phyloP scores from a whole-genome alignment of 192 early-diverging fungal genomes.

The Chytriomyces sp. region DNA sequence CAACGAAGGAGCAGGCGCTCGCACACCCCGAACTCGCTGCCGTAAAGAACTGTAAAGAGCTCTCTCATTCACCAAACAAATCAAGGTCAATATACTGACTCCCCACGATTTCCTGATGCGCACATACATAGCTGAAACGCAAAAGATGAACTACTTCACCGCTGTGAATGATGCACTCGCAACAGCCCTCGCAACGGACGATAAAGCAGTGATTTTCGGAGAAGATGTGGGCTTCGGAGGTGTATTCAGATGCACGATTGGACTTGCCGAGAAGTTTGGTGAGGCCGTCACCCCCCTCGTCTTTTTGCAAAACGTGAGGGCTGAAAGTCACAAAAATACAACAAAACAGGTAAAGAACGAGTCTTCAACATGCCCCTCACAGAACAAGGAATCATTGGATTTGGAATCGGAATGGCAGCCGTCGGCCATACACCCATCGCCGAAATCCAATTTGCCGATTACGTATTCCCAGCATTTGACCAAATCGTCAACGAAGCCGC shows the following conservation, averaged over 20 bases:
- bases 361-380: constrained; percentile 56
- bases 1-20: constrained; percentile 74
- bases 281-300: background rate
- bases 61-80: too few relatives aligned
- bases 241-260: constrained; percentile 93
- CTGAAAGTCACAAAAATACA: background rate
- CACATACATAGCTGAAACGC: constrained; percentile 62
- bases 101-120: background rate
- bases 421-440: constrained; percentile 96
- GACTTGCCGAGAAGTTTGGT: constrained; percentile 89
- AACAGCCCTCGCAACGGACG: constrained; percentile 83
- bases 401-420: constrained; percentile 92
- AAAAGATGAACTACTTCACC: constrained; percentile 94
- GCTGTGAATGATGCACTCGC: constrained; percentile 95
- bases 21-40: constrained; percentile 70
- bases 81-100: background rate
- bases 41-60: constrained; percentile 57
- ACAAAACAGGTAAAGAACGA: constrained; percentile 1
- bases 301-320: background rate
- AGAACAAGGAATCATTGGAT: constrained; percentile 95
- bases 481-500: constrained; percentile 98
- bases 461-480: constrained; percentile 97
- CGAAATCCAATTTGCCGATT: constrained; percentile 99
- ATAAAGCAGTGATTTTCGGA: constrained; percentile 92
- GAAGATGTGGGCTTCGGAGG: constrained; percentile 98